Evolutionary conservation across 768 basidiomycete species (phyloP).

Genomic region (Kwoniella shandongensis): DNA sequence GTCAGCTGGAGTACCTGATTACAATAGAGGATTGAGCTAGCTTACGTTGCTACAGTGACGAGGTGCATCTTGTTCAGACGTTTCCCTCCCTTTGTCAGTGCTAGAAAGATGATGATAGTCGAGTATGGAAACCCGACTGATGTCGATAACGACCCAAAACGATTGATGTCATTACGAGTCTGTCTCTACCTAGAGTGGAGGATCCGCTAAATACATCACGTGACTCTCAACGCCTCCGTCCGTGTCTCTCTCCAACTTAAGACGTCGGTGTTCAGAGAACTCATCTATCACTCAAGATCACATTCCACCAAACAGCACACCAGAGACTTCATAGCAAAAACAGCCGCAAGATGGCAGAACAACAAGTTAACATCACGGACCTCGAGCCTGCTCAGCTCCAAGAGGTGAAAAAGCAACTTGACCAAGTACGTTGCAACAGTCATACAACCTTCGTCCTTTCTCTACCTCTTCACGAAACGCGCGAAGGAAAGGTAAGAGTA

Average conservation of each 20-base stretch:
- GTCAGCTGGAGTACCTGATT: conserved; percentile 12
- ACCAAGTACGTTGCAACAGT: conserved; percentile 65
- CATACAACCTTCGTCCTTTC: background rate
- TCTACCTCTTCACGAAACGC: background rate
- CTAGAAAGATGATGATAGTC: too few relatives aligned
- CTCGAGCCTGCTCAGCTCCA: conserved; percentile 81
- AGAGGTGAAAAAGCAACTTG: conserved; percentile 86
- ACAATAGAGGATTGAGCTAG: background rate
- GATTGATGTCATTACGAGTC: conserved; percentile 10
- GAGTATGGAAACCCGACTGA: too few relatives aligned
- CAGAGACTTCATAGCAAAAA: too few relatives aligned
- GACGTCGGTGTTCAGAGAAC: too few relatives aligned
- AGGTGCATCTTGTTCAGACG: conserved; percentile 59
- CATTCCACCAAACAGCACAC: too few relatives aligned
- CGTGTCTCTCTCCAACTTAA: too few relatives aligned
- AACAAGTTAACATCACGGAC: conserved; percentile 72
- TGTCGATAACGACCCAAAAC: too few relatives aligned
- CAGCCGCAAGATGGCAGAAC: conserved; percentile 57
- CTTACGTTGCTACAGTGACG: conserved; percentile 84
- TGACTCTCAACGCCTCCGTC: too few relatives aligned
- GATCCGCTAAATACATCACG: too few relatives aligned
- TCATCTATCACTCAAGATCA: too few relatives aligned
- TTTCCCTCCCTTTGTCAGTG: background rate
- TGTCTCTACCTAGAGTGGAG: conserved; percentile 1
- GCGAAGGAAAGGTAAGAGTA: background rate